Evolutionary conservation across 805 yeast genomes (phyloP), one percentile per base, ranked within the genome.

Genomic region (Henningerozyma blattae): DNA sequence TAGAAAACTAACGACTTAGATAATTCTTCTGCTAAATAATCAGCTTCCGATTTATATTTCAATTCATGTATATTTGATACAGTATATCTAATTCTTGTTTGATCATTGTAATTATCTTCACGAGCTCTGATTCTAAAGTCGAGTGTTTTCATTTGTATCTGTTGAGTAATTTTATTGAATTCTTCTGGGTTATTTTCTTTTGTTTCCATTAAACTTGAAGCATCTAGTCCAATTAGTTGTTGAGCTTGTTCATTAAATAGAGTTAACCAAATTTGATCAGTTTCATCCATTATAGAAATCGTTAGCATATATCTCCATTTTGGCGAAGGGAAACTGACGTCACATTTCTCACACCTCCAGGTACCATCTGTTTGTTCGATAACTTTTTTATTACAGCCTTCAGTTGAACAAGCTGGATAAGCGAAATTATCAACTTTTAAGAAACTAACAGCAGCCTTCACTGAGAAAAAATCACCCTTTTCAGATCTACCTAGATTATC

Each of bases 301-400:
- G 79, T 77, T 46, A 89, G 56, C 34, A 86, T 75, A 46, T 82
- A 91, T 55, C 97, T 72, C 62, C 82, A 77, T 32, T 68, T 62
- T 15, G 97, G 96, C 31, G 65, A 68, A 2, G 69, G 65, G 50
- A 72, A 77, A 41, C 70, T 71, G 36, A 70, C 64, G 47, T 83
- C 78, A 68, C 97, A 87, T 55, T 79, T 80, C 54, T 87, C 97
- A 65, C 98, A 91, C 56, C 94, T 74, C 94, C 94, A 87, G 14
- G 77, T 65, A 12, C 80, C 84, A 49, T 73, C 78, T 22, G 72
- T 65, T 35, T 70, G 77, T 49, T 83, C 83, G 29, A 80, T 62
- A 20, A 86, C 84, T 59, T 91, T 91, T 52, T 86, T 77, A 54
- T 77, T 77, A 64, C 98, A 91, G 27, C 70, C 75, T 30, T 74